A percentile compares a stretch with the other conserved stretches of the same genome.
These are phyloP conservation scores for Farysia itapuensis DNA, from an alignment of 1,284 basidiomycete species.

Conservation along the genomic window DNA sequence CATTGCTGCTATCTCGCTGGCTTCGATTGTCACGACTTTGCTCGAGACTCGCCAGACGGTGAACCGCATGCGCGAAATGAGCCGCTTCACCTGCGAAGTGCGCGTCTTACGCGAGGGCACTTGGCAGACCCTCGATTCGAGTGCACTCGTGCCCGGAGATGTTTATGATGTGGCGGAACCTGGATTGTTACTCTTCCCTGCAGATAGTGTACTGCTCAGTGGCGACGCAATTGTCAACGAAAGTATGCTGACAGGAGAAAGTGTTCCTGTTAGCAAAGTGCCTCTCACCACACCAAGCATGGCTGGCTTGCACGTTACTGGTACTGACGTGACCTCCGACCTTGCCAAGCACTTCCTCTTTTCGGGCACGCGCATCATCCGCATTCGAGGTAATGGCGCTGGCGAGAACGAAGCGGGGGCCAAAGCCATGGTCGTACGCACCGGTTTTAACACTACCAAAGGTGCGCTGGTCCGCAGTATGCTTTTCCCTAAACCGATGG, in stretches of 20 bases:
- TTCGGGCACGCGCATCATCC: slow-evolving; percentile 86
- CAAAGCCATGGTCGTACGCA: slow-evolving; percentile 84
- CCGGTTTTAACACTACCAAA: slow-evolving; percentile 96
- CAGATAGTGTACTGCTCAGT: slow-evolving; percentile 86
- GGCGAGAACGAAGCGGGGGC: slow-evolving; percentile 63
- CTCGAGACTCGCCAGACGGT: slow-evolving; percentile 88
- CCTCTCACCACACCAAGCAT: slow-evolving; percentile 64
- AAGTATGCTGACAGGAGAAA: slow-evolving; percentile 96
- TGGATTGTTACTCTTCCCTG: slow-evolving; percentile 76
- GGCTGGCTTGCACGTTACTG: slow-evolving; percentile 34
- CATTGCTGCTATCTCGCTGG: slow-evolving; percentile 85
- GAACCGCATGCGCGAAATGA: slow-evolving; percentile 93
- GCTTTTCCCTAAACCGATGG: slow-evolving; percentile 98
- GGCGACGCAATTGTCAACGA: slow-evolving; percentile 98
- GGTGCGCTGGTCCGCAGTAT: slow-evolving; percentile 93
- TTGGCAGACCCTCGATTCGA: slow-evolving; percentile 67
- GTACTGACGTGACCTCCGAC: slow-evolving; percentile 67
- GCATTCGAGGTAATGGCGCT: slow-evolving; percentile 70
- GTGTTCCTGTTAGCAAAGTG: slow-evolving; percentile 85
- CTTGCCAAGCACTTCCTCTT: slow-evolving; percentile 85
- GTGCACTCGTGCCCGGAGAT: slow-evolving; percentile 86
- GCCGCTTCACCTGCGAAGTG: slow-evolving; percentile 81
- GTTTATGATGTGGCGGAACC: slow-evolving; percentile 83
- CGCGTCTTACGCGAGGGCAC: slow-evolving; percentile 71
- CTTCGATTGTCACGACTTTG: slow-evolving; percentile 83